These are phyloP conservation scores for Blastocystis sp. DNA, from an alignment of 352 stramenopile species.

Conservation along the genomic window DNA sequence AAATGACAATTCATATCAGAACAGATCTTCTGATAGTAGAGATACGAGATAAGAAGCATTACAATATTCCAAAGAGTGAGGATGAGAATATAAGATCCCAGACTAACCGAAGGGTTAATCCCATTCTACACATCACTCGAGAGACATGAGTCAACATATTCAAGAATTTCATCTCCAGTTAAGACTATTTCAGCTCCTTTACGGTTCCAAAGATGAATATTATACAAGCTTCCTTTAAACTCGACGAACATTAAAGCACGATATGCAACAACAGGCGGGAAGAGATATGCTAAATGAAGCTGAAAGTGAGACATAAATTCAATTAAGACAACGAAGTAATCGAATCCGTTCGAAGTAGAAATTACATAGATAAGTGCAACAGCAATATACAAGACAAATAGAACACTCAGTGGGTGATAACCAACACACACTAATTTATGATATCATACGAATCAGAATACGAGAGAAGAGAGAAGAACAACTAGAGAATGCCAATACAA, in stretches of 20 bases:
- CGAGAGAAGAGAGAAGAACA: slow-evolving; percentile 52
- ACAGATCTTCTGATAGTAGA: slow-evolving; percentile 14
- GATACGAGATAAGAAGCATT: slow-evolving; percentile 25
- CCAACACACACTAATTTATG: slow-evolving; percentile 14
- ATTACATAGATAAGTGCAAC: slow-evolving; percentile 30
- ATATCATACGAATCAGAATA: background rate
- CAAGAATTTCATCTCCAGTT: slow-evolving; percentile 12
- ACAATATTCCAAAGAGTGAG: slow-evolving; percentile 17
- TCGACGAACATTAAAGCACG: slow-evolving; percentile 35
- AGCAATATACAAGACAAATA: slow-evolving; percentile 25
- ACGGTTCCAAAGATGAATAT: slow-evolving; percentile 29
- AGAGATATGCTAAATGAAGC: background rate
- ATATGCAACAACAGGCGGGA: slow-evolving; percentile 11
- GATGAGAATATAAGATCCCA: background rate
- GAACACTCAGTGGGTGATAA: background rate
- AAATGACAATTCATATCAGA: slow-evolving; percentile 16
- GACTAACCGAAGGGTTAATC: background rate
- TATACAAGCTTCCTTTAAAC: slow-evolving; percentile 21
- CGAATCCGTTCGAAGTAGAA: background rate
- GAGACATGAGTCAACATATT: background rate
- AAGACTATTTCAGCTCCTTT: slow-evolving; percentile 1
- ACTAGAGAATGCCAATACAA: slow-evolving; percentile 21
- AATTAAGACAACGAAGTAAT: background rate
- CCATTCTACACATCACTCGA: background rate
- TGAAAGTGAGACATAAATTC: background rate